These are phyloP conservation scores for Penicillium paradoxum DNA, from an alignment of 495 filamentous ascomycete species.

Conservation along the genomic window DNA sequence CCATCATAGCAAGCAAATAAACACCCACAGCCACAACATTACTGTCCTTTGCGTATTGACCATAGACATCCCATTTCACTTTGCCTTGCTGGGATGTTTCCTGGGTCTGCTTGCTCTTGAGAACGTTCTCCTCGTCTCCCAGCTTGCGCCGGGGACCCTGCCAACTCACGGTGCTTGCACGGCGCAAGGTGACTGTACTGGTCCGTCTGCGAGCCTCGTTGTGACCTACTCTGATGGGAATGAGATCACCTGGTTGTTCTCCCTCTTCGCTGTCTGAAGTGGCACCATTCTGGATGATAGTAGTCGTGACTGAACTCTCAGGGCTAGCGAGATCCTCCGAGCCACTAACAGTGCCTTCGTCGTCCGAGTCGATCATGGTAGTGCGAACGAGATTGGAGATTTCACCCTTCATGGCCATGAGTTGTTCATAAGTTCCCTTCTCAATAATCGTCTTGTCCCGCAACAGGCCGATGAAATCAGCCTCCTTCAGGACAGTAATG, in stretches of 20 bases:
- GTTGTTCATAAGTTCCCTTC: constrained; percentile 80
- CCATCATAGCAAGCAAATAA: constrained; percentile 72
- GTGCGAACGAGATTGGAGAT: constrained; percentile 82
- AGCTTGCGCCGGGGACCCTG: constrained; percentile 76
- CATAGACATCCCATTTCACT: constrained; percentile 91
- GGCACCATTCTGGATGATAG: constrained; percentile 48
- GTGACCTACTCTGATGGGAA: constrained; percentile 55
- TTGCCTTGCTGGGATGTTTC: constrained; percentile 90
- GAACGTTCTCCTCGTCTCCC: constrained; percentile 71
- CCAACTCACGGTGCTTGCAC: constrained; percentile 90
- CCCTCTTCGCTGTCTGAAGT: constrained; percentile 63
- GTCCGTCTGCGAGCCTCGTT: constrained; percentile 46
- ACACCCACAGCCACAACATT: constrained; percentile 78
- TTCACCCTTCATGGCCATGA: constrained; percentile 90
- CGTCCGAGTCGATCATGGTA: constrained; percentile 59
- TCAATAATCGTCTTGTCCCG: constrained; percentile 81
- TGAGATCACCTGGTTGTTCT: constrained; percentile 66
- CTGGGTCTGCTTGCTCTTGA: constrained; percentile 78
- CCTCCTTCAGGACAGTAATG: constrained; percentile 83
- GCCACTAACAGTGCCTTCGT: constrained; percentile 52
- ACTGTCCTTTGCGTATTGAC: constrained; percentile 88
- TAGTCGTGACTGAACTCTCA: constrained; percentile 49
- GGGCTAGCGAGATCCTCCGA: constrained; percentile 49
- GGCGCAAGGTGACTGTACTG: constrained; percentile 73
- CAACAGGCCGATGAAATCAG: constrained; percentile 78